phyloP scores from a whole-genome alignment of 2,329 filamentous ascomycete genomes.

The Hymenoscyphus occultus region DNA sequence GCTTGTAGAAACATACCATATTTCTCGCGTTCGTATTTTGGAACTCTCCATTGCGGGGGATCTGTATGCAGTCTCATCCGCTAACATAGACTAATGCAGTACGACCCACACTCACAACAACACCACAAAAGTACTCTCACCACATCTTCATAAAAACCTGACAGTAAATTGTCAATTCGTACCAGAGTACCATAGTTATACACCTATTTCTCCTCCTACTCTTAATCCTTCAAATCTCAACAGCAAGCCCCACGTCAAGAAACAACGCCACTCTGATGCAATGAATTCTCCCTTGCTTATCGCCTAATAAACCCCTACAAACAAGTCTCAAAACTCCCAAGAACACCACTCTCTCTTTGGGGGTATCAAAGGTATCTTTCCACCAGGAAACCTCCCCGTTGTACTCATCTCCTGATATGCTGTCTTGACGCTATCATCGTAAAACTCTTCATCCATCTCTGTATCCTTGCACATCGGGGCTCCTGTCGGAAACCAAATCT shows the following conservation, averaged over 20 bases:
- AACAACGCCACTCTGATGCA: not conserved
- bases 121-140: not conserved
- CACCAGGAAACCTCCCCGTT: constrained; percentile 66
- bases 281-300: not conserved
- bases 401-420: constrained; percentile 64
- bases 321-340: constrained; percentile 62
- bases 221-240: not conserved
- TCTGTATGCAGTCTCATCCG: not conserved
- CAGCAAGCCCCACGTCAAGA: not conserved
- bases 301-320: not conserved
- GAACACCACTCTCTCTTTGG: constrained; percentile 72
- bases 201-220: not conserved
- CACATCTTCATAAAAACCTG: not conserved
- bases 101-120: not conserved
- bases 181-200: not conserved
- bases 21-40: not conserved
- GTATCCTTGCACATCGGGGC: constrained; percentile 65
- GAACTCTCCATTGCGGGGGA: not conserved
- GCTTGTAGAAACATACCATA: not conserved
- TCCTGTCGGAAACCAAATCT: constrained; percentile 72
- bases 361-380: constrained; percentile 71
- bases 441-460: constrained; percentile 54
- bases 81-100: not conserved
- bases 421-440: constrained; percentile 57
- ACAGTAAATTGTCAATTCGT: not conserved